Conservation (phyloP, 768 basidiomycete species). For the Hysterangium stoloniferum region DNA sequence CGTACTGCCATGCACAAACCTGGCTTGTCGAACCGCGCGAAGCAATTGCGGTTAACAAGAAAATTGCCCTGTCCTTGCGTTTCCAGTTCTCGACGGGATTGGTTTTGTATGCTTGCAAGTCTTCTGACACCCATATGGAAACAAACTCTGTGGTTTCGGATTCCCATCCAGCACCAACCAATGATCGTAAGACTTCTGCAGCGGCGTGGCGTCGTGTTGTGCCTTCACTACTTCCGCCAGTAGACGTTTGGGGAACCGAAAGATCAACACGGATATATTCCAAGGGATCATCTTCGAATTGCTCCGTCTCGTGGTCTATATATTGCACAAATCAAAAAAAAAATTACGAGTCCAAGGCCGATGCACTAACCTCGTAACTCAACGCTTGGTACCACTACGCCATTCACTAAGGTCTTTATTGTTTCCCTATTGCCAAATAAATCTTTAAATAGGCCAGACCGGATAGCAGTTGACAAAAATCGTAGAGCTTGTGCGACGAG, state of each 20-base stretch:
- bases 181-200: slow-evolving; percentile 88
- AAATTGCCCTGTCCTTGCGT: slow-evolving; percentile 89
- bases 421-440: slow-evolving; percentile 61
- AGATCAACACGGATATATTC: slow-evolving; percentile 90
- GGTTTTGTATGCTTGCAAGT: slow-evolving; percentile 56
- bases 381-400: slow-evolving; percentile 93
- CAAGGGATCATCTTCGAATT: slow-evolving; percentile 95
- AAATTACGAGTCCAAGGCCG: background rate
- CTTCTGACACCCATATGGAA: slow-evolving; percentile 72
- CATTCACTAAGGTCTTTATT: slow-evolving; percentile 75
- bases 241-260: slow-evolving; percentile 48
- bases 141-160: slow-evolving; percentile 82
- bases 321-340: background rate
- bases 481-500: slow-evolving; percentile 86
- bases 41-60: slow-evolving; percentile 88
- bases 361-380: slow-evolving; percentile 52
- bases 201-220: slow-evolving; percentile 89
- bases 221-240: slow-evolving; percentile 47
- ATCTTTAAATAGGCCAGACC: slow-evolving; percentile 65
- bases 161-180: slow-evolving; percentile 68
- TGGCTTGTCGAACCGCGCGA: slow-evolving; percentile 80
- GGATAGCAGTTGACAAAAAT: slow-evolving; percentile 90
- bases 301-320: slow-evolving; percentile 79
- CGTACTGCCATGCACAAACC: slow-evolving; percentile 32
- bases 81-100: slow-evolving; percentile 65